These are phyloP conservation scores for Boletus fagicola DNA, from an alignment of 768 basidiomycete genomes.

Conservation along the genomic window DNA sequence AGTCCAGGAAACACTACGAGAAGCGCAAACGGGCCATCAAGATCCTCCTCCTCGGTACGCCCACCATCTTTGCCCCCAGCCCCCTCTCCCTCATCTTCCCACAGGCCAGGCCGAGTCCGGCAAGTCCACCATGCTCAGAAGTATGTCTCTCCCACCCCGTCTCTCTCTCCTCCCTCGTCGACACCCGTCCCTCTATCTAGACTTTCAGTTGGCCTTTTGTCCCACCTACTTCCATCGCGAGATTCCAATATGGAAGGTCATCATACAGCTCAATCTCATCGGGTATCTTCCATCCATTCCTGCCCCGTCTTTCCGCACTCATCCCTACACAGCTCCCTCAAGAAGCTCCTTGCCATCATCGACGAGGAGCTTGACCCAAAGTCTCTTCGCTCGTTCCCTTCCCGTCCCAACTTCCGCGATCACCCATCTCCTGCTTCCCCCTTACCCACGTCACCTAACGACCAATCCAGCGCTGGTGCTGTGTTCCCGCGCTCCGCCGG, in stretches of 20 bases:
- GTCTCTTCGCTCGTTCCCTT: neutral
- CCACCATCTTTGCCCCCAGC: rapidly evolving
- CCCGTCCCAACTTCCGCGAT: constrained; percentile 15
- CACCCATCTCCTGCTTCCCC: constrained; percentile 30
- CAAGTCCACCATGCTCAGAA: constrained; percentile 33
- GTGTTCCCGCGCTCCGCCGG: neutral
- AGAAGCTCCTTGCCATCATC: constrained; percentile 53
- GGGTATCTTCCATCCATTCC: constrained; percentile 35
- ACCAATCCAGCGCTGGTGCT: neutral
- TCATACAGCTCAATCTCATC: constrained; percentile 71
- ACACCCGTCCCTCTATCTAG: constrained; percentile 31
- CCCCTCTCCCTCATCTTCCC: neutral
- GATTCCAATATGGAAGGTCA: constrained; percentile 55
- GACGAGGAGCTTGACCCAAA: constrained; percentile 42
- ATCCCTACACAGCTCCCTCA: constrained; percentile 47
- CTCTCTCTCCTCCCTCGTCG: neutral
- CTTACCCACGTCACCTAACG: neutral
- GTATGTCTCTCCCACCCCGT: neutral
- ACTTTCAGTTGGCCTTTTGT: constrained; percentile 67
- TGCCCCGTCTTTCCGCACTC: neutral
- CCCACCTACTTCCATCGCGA: constrained; percentile 60
- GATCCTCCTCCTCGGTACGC: constrained; percentile 27
- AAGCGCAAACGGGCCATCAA: constrained; percentile 31
- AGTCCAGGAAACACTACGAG: constrained; percentile 19
- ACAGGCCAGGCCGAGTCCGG: constrained; percentile 33